phyloP scores from a whole-genome alignment of 208 protist species.

The Acanthamoeba triangularis region DNA sequence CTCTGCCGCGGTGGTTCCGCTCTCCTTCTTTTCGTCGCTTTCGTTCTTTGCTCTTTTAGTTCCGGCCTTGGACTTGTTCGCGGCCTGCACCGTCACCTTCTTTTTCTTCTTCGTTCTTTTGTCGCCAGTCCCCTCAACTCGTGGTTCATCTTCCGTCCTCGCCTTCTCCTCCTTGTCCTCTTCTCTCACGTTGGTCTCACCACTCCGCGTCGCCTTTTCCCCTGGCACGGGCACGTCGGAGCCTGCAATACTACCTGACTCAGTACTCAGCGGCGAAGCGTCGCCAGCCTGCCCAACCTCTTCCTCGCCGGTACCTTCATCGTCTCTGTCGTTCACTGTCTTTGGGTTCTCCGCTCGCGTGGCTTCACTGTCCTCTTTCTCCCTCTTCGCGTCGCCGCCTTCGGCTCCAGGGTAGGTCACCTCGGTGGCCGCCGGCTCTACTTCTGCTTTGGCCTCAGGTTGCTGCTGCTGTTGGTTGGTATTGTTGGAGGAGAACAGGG shows the following conservation, averaged over 20 bases:
- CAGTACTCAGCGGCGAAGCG: too few relatives aligned
- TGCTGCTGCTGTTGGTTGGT: not conserved
- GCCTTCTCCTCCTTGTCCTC: not conserved
- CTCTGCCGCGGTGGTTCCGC: not conserved
- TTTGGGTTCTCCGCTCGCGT: too few relatives aligned
- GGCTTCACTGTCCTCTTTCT: too few relatives aligned
- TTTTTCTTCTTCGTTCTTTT: not conserved
- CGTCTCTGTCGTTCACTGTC: too few relatives aligned
- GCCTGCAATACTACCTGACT: too few relatives aligned
- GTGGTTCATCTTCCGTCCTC: not conserved
- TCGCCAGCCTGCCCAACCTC: too few relatives aligned
- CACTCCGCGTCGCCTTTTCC: too few relatives aligned
- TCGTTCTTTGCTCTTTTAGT: not conserved
- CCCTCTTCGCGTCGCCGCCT: not conserved
- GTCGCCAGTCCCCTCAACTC: not conserved
- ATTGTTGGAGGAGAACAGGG: not conserved
- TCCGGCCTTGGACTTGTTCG: not conserved
- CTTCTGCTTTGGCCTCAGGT: too few relatives aligned
- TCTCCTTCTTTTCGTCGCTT: constrained; percentile 11
- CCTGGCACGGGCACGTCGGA: too few relatives aligned
- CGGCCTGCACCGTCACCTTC: not conserved
- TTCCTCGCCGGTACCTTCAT: too few relatives aligned
- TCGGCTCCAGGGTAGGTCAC: not conserved
- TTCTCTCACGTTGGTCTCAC: too few relatives aligned
- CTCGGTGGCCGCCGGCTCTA: too few relatives aligned